phyloP scores from a whole-genome alignment of 768 basidiomycete genomes.

The Strobilomyces confusus region DNA sequence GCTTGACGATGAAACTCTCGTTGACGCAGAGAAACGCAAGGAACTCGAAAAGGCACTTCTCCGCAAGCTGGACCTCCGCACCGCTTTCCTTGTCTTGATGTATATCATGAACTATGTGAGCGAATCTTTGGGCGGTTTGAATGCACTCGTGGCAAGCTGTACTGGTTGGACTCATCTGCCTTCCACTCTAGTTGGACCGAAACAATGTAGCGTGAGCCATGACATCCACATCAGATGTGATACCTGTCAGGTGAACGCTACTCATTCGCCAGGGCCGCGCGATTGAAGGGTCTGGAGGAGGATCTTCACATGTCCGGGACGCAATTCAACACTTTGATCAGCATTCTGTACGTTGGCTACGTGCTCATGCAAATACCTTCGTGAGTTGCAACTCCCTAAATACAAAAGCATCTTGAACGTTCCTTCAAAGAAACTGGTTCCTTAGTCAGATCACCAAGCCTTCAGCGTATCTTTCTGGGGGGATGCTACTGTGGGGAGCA shows the following conservation, averaged over 20 bases:
- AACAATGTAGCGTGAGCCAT: conserved; percentile 57
- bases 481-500: conserved; percentile 14
- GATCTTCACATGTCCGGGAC: conserved; percentile 57
- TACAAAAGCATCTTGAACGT: background rate
- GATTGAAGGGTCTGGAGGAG: conserved; percentile 63
- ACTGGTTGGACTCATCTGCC: background rate
- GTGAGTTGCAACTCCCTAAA: conserved; percentile 33
- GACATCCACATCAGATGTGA: background rate
- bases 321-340: conserved; percentile 64
- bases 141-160: background rate
- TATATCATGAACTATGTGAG: conserved; percentile 48
- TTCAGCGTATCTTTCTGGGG: conserved; percentile 58
- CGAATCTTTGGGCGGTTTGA: conserved; percentile 1
- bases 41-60: conserved; percentile 40
- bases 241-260: background rate
- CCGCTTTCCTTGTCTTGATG: conserved; percentile 42
- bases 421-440: conserved; percentile 54
- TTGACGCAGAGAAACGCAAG: conserved; percentile 34
- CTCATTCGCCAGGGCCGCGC: conserved; percentile 50
- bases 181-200: conserved; percentile 51
- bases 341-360: conserved; percentile 66
- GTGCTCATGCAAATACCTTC: conserved; percentile 74
- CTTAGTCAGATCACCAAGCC: conserved; percentile 61
- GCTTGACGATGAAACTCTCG: conserved; percentile 32
- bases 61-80: conserved; percentile 40